These are phyloP conservation scores for Boletellus deceptivus DNA, from an alignment of 1,284 basidiomycete genomes.

Conservation along the genomic window DNA sequence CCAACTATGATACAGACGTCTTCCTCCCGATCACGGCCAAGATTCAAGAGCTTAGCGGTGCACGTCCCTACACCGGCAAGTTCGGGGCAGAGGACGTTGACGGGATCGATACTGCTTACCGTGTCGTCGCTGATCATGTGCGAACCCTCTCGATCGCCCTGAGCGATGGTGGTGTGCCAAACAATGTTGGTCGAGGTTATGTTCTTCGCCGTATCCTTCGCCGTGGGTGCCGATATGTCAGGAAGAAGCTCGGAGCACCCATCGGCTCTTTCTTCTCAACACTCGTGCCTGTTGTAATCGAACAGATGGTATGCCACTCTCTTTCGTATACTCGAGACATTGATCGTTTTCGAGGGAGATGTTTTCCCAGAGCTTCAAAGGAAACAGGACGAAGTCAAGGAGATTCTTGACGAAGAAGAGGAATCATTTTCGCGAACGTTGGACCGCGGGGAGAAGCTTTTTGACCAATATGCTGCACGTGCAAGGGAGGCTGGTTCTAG, in stretches of 20 bases:
- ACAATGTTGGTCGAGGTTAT: slow-evolving; percentile 95
- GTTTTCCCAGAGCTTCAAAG: slow-evolving; percentile 94
- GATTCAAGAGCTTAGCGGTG: slow-evolving; percentile 89
- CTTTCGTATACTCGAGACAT: slow-evolving; percentile 5
- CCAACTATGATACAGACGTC: slow-evolving; percentile 98
- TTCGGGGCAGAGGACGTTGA: slow-evolving; percentile 93
- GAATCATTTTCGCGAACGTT: slow-evolving; percentile 95
- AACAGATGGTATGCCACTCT: slow-evolving; percentile 69
- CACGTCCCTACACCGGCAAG: slow-evolving; percentile 84
- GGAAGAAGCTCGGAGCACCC: slow-evolving; percentile 92
- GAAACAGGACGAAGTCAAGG: slow-evolving; percentile 84
- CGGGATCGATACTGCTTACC: slow-evolving; percentile 96
- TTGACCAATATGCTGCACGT: slow-evolving; percentile 84
- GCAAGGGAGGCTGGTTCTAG: slow-evolving; percentile 66
- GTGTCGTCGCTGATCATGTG: slow-evolving; percentile 96
- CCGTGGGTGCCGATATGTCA: slow-evolving; percentile 90
- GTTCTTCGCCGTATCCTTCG: slow-evolving; percentile 91
- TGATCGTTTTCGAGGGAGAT: slow-evolving; percentile 55
- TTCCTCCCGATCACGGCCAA: slow-evolving; percentile 88
- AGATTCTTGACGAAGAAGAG: slow-evolving; percentile 97
- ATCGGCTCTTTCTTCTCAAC: slow-evolving; percentile 97
- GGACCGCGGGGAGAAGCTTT: slow-evolving; percentile 95
- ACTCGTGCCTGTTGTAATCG: slow-evolving; percentile 85
- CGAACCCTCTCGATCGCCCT: slow-evolving; percentile 94
- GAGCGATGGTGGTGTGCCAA: slow-evolving; percentile 94